Evolutionary conservation across 371 early-diverging fungal species (phyloP), one percentile per base, ranked within the genome.

Genomic region (Mucor ambiguus): DNA sequence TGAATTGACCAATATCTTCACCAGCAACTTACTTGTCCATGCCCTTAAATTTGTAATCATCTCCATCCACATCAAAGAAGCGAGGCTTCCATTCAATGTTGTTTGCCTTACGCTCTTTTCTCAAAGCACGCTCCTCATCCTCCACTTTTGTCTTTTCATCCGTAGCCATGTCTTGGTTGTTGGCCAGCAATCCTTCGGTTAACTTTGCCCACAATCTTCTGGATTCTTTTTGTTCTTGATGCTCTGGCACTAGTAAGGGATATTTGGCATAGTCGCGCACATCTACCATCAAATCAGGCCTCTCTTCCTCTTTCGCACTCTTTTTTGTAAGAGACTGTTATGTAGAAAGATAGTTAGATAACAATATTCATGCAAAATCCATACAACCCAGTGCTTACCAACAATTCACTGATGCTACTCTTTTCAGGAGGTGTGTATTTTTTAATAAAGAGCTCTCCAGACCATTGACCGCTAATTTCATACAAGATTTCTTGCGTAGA

Each of bases 401-500:
- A 29, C 28, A 69, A 54, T 35, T 58, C 61, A 20, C 58, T 52
- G 24, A 63, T 58, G 11, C 55, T 30, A 9, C 58, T 48, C 33
- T 60, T 60, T 18, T 60, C 55, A 26, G 61, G 22, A 24, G 62
- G 52, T 10, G n/a, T 33, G 20, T 64, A 60, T 16, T 71, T 59
- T 49, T 79, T 81, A 52, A 94, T 90, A 58, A 85, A 87, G 26
- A 93, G 82, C 43, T 82, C 84, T 10, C 90, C 90, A 14, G 93
- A 86, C 98, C 98, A 98, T 66, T 92, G 93, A 26, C 98, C 98
- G 12, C 82, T 76, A 57, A 98, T 84, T 14, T 93, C 92, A 64
- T 89, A 92, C 22, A 98, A 72, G 0, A 84, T 77, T 67, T 96
- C 92, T 38, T 87, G 88, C 10, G 93, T 90, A 28, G 92, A 87